A percentile compares a stretch with the other conserved stretches of the same genome.
phyloP scores from a whole-genome alignment of 345 rosid species.

The Abelmoschus esculentus region DNA sequence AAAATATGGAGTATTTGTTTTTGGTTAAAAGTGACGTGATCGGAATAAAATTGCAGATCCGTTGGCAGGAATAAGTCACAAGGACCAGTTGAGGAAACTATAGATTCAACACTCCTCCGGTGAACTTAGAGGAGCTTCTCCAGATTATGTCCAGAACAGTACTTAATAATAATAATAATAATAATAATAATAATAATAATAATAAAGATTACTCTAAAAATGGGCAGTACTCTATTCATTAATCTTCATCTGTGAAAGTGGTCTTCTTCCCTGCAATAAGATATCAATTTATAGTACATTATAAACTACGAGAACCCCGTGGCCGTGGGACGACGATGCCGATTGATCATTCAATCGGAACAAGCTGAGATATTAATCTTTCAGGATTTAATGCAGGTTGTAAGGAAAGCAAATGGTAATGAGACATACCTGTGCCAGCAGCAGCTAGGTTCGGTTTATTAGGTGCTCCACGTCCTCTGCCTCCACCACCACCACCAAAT shows the following conservation, averaged over 20 bases:
- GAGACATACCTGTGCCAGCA: constrained; percentile 25
- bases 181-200: not conserved
- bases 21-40: too few species aligned
- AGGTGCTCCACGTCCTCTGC: constrained; percentile 36
- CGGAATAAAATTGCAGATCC: too few species aligned
- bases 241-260: constrained; percentile 28
- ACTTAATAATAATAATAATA: not conserved
- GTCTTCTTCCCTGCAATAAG: constrained; percentile 30
- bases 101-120: too few species aligned
- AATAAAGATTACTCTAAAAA: not conserved
- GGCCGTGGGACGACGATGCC: not conserved
- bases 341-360: not conserved
- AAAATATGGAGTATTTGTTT: too few species aligned
- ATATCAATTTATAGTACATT: not conserved
- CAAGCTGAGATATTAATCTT: not conserved
- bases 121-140: too few species aligned
- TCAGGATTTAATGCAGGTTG: too few species aligned
- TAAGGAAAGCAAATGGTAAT: not conserved
- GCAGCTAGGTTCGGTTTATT: constrained; percentile 32
- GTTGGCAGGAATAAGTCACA: too few species aligned
- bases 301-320: not conserved
- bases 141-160: too few species aligned
- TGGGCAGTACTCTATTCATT: not conserved
- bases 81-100: too few species aligned
- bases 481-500: constrained; percentile 17